Evolutionary conservation across 257 asterid genomes (phyloP).

Genomic region (Nicotiana tomentosiformis): DNA sequence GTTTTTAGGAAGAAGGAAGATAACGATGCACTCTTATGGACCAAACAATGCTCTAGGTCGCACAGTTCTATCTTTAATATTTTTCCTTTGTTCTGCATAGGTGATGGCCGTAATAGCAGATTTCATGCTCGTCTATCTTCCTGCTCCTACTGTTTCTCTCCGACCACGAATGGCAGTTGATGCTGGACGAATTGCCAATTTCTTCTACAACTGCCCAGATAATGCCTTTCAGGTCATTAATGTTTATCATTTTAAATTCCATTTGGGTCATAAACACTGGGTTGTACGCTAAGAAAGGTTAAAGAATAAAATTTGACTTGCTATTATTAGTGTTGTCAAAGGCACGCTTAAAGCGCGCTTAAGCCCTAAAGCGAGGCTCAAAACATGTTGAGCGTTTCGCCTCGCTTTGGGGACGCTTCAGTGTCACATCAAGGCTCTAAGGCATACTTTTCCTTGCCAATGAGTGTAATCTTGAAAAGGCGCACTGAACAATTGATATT

Average conservation of each 20-base stretch:
- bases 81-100: slow-evolving; percentile 29
- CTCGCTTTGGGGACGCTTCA: too few species aligned
- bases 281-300: neutral
- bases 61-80: neutral
- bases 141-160: slow-evolving; percentile 97
- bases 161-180: slow-evolving; percentile 55
- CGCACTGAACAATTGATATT: too few species aligned
- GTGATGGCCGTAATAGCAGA: slow-evolving; percentile 95
- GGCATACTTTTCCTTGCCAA: too few species aligned
- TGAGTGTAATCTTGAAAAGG: too few species aligned
- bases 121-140: slow-evolving; percentile 96
- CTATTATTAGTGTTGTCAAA: neutral
- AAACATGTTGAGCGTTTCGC: too few species aligned
- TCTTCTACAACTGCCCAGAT: slow-evolving; percentile 79
- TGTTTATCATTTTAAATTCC: neutral
- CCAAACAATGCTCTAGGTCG: neutral
- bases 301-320: neutral
- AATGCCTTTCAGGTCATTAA: slow-evolving; percentile 79
- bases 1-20: neutral
- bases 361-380: too few species aligned
- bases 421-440: too few species aligned
- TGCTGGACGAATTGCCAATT: slow-evolving; percentile 77
- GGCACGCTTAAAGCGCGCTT: too few species aligned
- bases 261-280: neutral
- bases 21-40: neutral